Evolutionary conservation across 192 early-diverging fungal species (phyloP).

Genomic region (Backusella luteola): DNA sequence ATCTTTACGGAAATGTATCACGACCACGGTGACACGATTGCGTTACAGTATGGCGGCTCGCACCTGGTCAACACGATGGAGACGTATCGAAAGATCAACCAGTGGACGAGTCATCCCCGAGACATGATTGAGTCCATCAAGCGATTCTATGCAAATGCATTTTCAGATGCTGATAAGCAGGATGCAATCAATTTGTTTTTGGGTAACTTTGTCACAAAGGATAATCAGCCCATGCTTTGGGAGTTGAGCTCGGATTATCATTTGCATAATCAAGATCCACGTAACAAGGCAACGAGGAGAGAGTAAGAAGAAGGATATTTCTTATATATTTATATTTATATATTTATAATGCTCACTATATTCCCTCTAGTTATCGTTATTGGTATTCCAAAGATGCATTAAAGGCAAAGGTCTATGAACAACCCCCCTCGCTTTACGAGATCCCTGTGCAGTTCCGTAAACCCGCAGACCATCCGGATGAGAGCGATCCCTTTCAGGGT

Average conservation of each 20-base stretch:
- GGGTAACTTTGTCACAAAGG: conserved; percentile 63
- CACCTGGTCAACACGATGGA: conserved; percentile 98
- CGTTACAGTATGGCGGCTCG: conserved; percentile 93
- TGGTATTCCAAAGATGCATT: conserved; percentile 61
- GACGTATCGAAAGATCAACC: conserved; percentile 92
- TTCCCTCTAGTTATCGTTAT: conserved; percentile 50
- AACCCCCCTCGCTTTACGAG: conserved; percentile 13
- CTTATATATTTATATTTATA: not conserved
- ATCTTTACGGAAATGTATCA: conserved; percentile 98
- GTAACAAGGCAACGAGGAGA: conserved; percentile 38
- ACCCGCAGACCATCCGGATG: conserved; percentile 25
- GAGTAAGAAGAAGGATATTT: conserved; percentile 39
- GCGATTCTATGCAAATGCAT: conserved; percentile 92
- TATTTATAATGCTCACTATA: not conserved
- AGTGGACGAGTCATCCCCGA: conserved; percentile 91
- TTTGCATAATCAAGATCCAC: conserved; percentile 70
- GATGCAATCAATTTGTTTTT: conserved; percentile 93
- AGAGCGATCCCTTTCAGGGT: conserved; percentile 44
- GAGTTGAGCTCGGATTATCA: conserved; percentile 75
- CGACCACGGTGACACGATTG: conserved; percentile 96
- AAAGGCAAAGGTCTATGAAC: conserved; percentile 26
- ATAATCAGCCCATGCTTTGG: conserved; percentile 64
- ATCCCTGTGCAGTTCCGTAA: conserved; percentile 26
- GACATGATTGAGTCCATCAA: conserved; percentile 95
- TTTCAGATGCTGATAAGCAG: conserved; percentile 96